Conservation (phyloP, 345 rosid genomes). For the Capsella bursapastoris region DNA sequence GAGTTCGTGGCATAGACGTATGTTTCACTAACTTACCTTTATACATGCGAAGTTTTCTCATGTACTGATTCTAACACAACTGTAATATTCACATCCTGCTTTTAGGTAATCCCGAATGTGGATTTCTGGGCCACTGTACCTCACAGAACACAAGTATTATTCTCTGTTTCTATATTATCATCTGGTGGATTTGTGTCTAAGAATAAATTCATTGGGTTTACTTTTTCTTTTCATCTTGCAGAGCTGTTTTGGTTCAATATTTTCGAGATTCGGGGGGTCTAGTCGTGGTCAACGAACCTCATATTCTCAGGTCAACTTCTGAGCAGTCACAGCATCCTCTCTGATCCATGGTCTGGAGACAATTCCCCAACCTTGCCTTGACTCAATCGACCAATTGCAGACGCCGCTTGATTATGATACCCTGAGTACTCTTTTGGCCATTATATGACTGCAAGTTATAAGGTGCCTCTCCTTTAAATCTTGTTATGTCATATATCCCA, state of each 20-base stretch:
- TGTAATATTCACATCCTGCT: conserved; percentile 9
- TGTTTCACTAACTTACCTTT: conserved; percentile 36
- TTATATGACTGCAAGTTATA: conserved; percentile 3
- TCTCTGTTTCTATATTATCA: conserved; percentile 12
- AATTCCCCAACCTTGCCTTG: conserved; percentile 1
- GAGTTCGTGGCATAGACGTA: conserved; percentile 76
- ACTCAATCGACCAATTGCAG: conserved; percentile 4
- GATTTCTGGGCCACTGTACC: conserved; percentile 83
- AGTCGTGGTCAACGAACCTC: conserved; percentile 62
- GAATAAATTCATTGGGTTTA: neutral
- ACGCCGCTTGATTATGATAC: neutral
- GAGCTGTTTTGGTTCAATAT: conserved; percentile 59
- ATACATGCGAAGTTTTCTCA: conserved; percentile 11
- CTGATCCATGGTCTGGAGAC: conserved; percentile 23
- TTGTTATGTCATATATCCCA: conserved; percentile 19
- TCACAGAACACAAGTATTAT: conserved; percentile 71
- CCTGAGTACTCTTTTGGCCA: conserved; percentile 12
- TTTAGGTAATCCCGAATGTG: conserved; percentile 79
- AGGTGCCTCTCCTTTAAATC: conserved; percentile 24
- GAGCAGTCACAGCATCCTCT: conserved; percentile 43
- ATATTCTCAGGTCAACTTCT: conserved; percentile 75
- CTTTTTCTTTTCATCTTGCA: conserved; percentile 47
- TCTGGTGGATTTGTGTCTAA: neutral
- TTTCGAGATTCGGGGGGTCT: conserved; percentile 63
- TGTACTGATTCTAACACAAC: conserved; percentile 18